Evolutionary conservation across 2,329 filamentous ascomycete genomes (phyloP).

Genomic region (Dothistroma pini): DNA sequence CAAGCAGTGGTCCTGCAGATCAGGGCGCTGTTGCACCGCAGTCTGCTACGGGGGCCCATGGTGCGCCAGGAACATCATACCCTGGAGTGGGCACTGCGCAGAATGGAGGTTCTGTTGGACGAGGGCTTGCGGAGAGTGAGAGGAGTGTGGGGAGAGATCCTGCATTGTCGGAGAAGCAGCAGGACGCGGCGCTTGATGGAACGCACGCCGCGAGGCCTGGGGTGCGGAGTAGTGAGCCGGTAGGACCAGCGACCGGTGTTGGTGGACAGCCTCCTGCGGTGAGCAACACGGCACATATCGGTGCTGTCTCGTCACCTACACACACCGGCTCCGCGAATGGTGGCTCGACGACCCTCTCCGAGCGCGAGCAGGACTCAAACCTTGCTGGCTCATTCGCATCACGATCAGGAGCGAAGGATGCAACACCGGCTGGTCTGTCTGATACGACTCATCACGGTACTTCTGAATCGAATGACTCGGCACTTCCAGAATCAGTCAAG

Average conservation of each 20-base stretch:
- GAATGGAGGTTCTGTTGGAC: background rate
- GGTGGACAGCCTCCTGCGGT: background rate
- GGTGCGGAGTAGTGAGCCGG: slow-evolving; percentile 24
- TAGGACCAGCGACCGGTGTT: background rate
- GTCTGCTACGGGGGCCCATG: background rate
- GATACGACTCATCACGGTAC: background rate
- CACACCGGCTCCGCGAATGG: background rate
- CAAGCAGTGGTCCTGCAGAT: background rate
- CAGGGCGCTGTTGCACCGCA: background rate
- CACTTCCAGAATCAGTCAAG: slow-evolving; percentile 8
- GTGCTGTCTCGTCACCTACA: background rate
- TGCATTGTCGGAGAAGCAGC: background rate
- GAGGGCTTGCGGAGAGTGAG: background rate
- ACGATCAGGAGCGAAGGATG: slow-evolving; percentile 7
- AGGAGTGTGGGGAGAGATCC: background rate
- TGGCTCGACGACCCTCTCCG: slow-evolving; percentile 4
- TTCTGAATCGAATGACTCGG: background rate
- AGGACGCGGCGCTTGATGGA: slow-evolving; percentile 35
- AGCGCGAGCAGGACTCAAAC: slow-evolving; percentile 11
- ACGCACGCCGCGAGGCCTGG: slow-evolving; percentile 32
- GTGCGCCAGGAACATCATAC: background rate
- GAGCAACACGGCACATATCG: background rate
- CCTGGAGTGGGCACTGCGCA: background rate
- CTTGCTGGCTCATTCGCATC: slow-evolving; percentile 6
- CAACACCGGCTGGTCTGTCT: slow-evolving; percentile 8